Evolutionary conservation across 176 grass and related monocot species (phyloP).

Genomic region (Oryza brachyantha): DNA sequence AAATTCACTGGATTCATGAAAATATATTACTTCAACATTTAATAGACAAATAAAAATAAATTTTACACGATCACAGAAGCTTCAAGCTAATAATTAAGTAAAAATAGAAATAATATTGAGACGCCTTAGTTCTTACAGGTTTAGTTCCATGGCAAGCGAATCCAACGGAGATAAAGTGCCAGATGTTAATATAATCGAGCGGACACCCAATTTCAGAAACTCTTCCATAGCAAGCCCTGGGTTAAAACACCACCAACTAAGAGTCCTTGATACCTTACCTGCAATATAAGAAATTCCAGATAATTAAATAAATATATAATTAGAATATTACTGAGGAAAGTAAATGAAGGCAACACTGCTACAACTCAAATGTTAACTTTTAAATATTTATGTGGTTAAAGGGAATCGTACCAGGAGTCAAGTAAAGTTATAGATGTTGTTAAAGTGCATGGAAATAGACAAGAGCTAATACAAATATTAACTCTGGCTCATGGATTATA

Average conservation of each 20-base stretch:
- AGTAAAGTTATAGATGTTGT: slow-evolving; percentile 11
- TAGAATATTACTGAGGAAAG: neutral
- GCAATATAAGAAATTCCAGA: slow-evolving; percentile 31
- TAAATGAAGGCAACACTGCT: neutral
- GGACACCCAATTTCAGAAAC: slow-evolving; percentile 79
- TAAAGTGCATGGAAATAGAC: neutral
- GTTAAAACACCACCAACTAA: slow-evolving; percentile 99
- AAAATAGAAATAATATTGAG: slow-evolving; percentile 26
- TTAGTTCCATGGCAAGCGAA: slow-evolving; percentile 92
- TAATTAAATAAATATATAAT: slow-evolving; percentile 25
- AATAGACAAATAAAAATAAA: slow-evolving; percentile 25
- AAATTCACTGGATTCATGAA: slow-evolving; percentile 67
- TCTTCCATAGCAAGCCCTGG: slow-evolving; percentile 94
- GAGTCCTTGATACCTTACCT: slow-evolving; percentile 75
- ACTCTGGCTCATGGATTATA: neutral
- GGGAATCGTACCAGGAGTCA: neutral
- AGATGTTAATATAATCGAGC: slow-evolving; percentile 92
- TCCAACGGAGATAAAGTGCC: slow-evolving; percentile 96
- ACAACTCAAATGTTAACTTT: slow-evolving; percentile 6
- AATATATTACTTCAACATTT: slow-evolving; percentile 28
- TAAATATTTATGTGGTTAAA: slow-evolving; percentile 15
- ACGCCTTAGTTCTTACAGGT: slow-evolving; percentile 60
- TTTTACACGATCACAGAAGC: neutral
- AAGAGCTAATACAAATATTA: neutral
- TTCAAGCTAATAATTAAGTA: slow-evolving; percentile 22